phyloP scores from a whole-genome alignment of 371 early-diverging fungal genomes.

The Mortierella sp. region DNA sequence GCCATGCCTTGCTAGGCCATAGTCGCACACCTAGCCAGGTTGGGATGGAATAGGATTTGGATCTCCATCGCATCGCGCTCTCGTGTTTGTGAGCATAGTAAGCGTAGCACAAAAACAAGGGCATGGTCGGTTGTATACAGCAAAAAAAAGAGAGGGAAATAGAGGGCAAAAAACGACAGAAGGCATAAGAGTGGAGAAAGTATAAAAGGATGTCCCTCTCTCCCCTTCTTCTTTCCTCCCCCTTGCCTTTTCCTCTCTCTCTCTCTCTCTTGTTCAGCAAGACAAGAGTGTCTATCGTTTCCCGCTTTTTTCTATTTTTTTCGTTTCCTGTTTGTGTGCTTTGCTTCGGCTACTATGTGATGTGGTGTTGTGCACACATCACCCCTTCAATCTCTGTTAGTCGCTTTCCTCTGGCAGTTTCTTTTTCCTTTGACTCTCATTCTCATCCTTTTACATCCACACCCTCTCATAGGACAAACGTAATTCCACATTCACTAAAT shows the following conservation, averaged over 20 bases:
- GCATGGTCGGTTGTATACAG: neutral
- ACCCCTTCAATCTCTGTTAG: neutral
- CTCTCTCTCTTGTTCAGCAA: neutral
- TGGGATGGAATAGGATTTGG: neutral
- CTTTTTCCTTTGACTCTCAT: neutral
- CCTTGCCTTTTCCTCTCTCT: neutral
- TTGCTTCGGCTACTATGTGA: too few species aligned
- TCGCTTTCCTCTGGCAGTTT: neutral
- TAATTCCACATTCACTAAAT: neutral
- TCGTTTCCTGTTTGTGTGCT: neutral
- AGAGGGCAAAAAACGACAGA: neutral
- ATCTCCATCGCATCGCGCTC: constrained; percentile 12
- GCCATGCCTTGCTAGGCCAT: neutral
- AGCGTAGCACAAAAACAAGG: neutral
- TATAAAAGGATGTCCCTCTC: constrained; percentile 20
- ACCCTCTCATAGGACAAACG: neutral
- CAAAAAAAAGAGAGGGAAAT: neutral
- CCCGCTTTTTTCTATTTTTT: neutral
- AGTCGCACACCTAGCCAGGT: neutral
- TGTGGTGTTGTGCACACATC: too few species aligned
- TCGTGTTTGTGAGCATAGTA: constrained; percentile 7
- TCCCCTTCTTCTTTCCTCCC: neutral
- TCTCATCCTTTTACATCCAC: too few species aligned
- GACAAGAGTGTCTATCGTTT: neutral
- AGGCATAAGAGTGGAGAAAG: neutral